phyloP scores from a whole-genome alignment of 805 yeast genomes.

The Metschnikowia picachoensis region DNA sequence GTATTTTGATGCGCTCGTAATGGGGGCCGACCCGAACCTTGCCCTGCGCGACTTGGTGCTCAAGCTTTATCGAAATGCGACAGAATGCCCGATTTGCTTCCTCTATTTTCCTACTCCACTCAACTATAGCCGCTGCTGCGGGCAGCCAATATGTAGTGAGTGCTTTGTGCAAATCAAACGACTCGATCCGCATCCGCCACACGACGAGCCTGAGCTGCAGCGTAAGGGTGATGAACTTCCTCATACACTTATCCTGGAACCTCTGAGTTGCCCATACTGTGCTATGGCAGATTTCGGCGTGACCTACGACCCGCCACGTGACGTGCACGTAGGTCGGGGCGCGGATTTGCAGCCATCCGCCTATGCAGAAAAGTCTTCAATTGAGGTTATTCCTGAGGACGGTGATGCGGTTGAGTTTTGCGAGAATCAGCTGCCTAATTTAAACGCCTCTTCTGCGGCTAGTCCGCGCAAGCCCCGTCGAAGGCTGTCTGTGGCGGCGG shows the following conservation, averaged over 20 bases:
- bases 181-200: slow-evolving; percentile 90
- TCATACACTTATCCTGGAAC: slow-evolving; percentile 73
- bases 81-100: slow-evolving; percentile 95
- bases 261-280: slow-evolving; percentile 91
- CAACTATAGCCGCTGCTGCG: slow-evolving; percentile 83
- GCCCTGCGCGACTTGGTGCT: slow-evolving; percentile 48
- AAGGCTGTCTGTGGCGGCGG: slow-evolving; percentile 54
- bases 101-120: slow-evolving; percentile 74
- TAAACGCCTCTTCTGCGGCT: neutral
- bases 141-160: slow-evolving; percentile 91
- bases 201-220: slow-evolving; percentile 45
- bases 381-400: slow-evolving; percentile 9
- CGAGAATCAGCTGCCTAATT: slow-evolving; percentile 1
- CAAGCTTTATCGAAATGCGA: slow-evolving; percentile 59
- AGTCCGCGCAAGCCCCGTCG: slow-evolving; percentile 18
- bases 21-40: slow-evolving; percentile 14
- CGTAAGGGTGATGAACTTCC: slow-evolving; percentile 37
- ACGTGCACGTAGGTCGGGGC: slow-evolving; percentile 52
- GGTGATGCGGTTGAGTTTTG: slow-evolving; percentile 2
- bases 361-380: slow-evolving; percentile 21
- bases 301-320: slow-evolving; percentile 62
- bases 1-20: slow-evolving; percentile 23
- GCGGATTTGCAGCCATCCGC: slow-evolving; percentile 48
- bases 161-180: slow-evolving; percentile 96
- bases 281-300: slow-evolving; percentile 85